These are phyloP conservation scores for Cunninghamia lanceolata DNA, from an alignment of 75 land plant species.

Conservation along the genomic window DNA sequence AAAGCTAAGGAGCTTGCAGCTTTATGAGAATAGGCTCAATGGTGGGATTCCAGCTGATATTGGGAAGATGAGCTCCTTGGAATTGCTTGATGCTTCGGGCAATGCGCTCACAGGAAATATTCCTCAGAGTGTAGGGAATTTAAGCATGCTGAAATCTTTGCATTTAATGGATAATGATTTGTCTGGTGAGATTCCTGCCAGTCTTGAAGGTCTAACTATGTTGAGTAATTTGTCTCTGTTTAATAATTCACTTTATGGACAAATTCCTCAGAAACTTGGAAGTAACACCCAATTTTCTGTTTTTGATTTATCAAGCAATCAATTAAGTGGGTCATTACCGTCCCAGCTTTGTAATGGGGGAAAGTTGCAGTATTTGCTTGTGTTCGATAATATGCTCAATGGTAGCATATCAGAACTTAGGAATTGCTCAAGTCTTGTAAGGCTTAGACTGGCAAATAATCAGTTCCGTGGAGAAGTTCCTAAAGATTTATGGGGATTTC, in stretches of 20 bases:
- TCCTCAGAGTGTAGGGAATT: neutral
- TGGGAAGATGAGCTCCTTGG: constrained; percentile 14
- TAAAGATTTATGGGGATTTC: constrained; percentile 19
- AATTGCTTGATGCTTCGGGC: constrained; percentile 13
- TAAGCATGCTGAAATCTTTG: constrained; percentile 8
- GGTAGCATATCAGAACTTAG: constrained; percentile 27
- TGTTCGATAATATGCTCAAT: constrained; percentile 28
- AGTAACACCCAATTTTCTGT: constrained; percentile 10
- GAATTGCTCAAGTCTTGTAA: constrained; percentile 21
- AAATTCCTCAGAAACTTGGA: constrained; percentile 27
- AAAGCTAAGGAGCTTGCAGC: constrained; percentile 31
- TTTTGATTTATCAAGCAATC: constrained; percentile 32
- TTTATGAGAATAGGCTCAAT: constrained; percentile 33
- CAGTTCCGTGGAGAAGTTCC: constrained; percentile 33
- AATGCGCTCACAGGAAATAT: constrained; percentile 44
- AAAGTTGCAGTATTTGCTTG: constrained; percentile 14
- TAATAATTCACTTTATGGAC: constrained; percentile 19
- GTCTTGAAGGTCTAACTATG: constrained; percentile 13
- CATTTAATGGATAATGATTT: constrained; percentile 22
- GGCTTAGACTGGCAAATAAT: constrained; percentile 29
- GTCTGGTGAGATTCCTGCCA: constrained; percentile 21
- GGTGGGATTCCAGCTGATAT: constrained; percentile 47
- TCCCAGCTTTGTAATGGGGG: constrained; percentile 41
- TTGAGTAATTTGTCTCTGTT: constrained; percentile 11
- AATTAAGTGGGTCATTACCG: constrained; percentile 29